Base-by-base conservation (phyloP, 208 protist species). In the Trypanosoma cruzi region DNA sequence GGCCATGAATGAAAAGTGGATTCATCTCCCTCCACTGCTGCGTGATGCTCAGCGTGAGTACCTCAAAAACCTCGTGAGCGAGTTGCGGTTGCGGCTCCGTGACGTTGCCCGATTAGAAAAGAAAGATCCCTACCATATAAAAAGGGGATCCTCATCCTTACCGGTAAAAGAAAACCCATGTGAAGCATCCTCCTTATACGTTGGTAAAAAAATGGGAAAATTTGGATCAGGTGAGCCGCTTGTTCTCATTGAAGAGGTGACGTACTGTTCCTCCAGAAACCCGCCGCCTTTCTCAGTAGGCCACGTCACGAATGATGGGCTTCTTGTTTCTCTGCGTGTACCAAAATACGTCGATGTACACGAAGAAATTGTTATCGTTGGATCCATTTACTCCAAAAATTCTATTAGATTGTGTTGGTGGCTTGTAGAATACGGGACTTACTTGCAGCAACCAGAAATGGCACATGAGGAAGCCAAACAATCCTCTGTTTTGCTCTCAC, bases 351-450 rank as follows among this genome's bases (percentile, higher is more conserved):
- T 55, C 16, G 8, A 32, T 64, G 16, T 57, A 7, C n/a, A 32
- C 1, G 55, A 71, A 42, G 65, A 71, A 52, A n/a, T 71, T 2
- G 37, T 53, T 57, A 42, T 71, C 44, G 56, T 63, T 28, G 65
- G 65, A 18, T 31, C 20, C 28, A 13, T 71, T 5, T 26, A 40
- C 20, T 20, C 55, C 2, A 54, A 5, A 55, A 61, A 71, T 32
- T 36, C 55, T 22, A 22, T 71, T 13, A 55, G 44, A 37, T 48
- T 71, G 44, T 64, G 62, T 60, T 71, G 65, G 54, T 71, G 65
- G 65, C 37, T 54, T 63, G 18, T 64, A 13, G 56, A 71, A 10
- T 8, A 22, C 34, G 20, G 10, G 14, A 26, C 29, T 6, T 14
- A 54, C 29, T 20, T 52, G 42, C 34, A 61, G 3, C 13, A 8